These are phyloP conservation scores for Septoria linicola DNA, from an alignment of 2,329 filamentous ascomycete genomes.

Conservation along the genomic window DNA sequence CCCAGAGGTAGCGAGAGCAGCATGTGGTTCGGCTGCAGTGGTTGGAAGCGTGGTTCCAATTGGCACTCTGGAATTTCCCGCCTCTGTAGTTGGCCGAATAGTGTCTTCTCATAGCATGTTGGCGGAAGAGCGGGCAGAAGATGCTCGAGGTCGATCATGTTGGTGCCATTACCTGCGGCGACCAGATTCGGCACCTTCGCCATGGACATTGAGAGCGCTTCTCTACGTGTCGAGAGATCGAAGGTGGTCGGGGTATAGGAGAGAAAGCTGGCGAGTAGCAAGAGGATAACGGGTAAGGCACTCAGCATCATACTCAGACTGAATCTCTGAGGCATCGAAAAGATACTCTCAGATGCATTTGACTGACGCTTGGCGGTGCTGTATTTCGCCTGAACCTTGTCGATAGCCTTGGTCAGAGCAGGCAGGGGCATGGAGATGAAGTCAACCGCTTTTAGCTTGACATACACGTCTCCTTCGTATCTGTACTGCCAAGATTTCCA, in stretches of 20 bases:
- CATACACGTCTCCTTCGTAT: too few relatives aligned
- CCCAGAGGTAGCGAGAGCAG: constrained; percentile 30
- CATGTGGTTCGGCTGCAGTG: constrained; percentile 28
- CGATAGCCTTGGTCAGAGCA: neutral
- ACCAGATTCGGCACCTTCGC: constrained; percentile 15
- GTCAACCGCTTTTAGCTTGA: neutral
- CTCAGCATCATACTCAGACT: neutral
- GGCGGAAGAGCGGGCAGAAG: constrained; percentile 28
- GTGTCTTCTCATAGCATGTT: constrained; percentile 9
- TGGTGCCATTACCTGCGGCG: constrained; percentile 18
- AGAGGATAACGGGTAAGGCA: constrained; percentile 1
- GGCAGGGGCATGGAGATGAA: constrained; percentile 3
- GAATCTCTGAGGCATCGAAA: too few relatives aligned
- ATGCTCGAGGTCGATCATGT: constrained; percentile 29
- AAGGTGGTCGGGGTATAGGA: neutral
- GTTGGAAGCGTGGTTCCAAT: constrained; percentile 11
- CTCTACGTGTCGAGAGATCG: constrained; percentile 20
- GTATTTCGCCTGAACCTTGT: neutral
- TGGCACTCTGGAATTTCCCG: neutral
- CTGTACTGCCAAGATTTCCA: too few relatives aligned
- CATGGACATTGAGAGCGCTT: constrained; percentile 26
- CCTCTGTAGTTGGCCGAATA: neutral
- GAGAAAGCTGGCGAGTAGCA: constrained; percentile 2
- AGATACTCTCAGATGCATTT: too few relatives aligned
- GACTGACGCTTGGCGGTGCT: neutral